phyloP scores from a whole-genome alignment of 1,284 basidiomycete species.

The Ceratobasidium sp. region DNA sequence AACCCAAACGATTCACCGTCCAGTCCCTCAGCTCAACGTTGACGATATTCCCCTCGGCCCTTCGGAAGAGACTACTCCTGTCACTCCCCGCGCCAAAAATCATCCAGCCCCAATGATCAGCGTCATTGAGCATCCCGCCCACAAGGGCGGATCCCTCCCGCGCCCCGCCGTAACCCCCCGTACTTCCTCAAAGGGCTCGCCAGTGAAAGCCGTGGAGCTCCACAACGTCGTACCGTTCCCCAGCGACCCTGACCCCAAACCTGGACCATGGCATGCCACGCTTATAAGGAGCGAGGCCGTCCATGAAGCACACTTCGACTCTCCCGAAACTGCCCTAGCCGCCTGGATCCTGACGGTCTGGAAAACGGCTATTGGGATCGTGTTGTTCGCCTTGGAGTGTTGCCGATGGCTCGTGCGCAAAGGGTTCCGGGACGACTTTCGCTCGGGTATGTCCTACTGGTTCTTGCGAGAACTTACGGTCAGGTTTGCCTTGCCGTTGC shows the following conservation, averaged over 20 bases:
- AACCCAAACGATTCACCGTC: not conserved
- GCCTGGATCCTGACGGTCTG: constrained; percentile 5
- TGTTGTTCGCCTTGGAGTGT: constrained; percentile 18
- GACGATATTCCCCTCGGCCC: not conserved
- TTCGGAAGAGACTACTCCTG: not conserved
- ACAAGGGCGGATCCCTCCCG: not conserved
- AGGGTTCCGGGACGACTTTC: constrained; percentile 31
- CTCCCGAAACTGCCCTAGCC: not conserved
- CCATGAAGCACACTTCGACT: not conserved
- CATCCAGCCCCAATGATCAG: not conserved
- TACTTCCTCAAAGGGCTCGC: not conserved
- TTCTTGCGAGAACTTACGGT: constrained; percentile 28
- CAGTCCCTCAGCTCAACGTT: not conserved
- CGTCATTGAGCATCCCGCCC: not conserved
- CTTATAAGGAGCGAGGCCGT: not conserved
- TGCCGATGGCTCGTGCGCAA: constrained; percentile 27
- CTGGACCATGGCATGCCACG: constrained; percentile 1
- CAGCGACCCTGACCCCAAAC: not conserved
- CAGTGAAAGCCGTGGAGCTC: not conserved
- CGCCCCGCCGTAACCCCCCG: not conserved
- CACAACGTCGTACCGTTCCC: constrained; percentile 31
- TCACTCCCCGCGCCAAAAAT: not conserved
- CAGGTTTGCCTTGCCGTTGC: constrained; percentile 15
- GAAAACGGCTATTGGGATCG: constrained; percentile 18
- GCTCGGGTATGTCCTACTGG: constrained; percentile 33